A percentile compares a stretch with the other conserved stretches of the same genome.
Conservation (phyloP, 23 red algal species). For the Chondrus crispus region DNA sequence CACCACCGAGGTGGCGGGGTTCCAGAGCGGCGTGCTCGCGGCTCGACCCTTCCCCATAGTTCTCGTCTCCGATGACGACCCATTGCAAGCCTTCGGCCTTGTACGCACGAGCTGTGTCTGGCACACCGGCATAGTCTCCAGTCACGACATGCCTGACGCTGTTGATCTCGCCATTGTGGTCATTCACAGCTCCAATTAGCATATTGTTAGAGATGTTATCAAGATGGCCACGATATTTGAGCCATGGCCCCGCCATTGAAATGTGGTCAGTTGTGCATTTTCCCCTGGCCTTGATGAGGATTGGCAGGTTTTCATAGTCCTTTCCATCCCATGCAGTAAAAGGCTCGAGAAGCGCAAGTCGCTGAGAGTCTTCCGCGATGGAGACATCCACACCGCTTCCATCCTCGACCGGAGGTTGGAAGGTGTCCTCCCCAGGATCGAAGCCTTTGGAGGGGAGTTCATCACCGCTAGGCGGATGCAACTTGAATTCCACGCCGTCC, state of each 20-base stretch:
- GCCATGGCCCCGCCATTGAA: conserved; percentile 99
- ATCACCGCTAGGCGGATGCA: conserved; percentile 69
- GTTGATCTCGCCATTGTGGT: conserved; percentile 95
- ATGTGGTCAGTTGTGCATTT: conserved; percentile 99
- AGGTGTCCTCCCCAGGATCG: conserved; percentile 94
- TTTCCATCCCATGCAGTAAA: conserved; percentile 93
- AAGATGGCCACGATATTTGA: conserved; percentile 98
- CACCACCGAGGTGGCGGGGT: conserved; percentile 89
- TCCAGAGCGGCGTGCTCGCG: conserved; percentile 99
- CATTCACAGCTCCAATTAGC: conserved; percentile 97
- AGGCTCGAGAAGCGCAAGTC: conserved; percentile 83
- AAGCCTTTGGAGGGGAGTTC: conserved; percentile 90
- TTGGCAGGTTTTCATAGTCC: conserved; percentile 83
- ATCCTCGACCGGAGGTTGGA: conserved; percentile 86
- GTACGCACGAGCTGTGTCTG: conserved; percentile 93
- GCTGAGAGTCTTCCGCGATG: conserved; percentile 64
- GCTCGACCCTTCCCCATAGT: conserved; percentile 96
- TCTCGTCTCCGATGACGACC: conserved; percentile 98
- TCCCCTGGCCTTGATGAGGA: conserved; percentile 94
- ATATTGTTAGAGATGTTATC: conserved; percentile 99
- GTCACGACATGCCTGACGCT: conserved; percentile 81
- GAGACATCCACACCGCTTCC: conserved; percentile 36
- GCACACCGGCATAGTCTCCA: conserved; percentile 88
- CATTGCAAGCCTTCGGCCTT: conserved; percentile 84
- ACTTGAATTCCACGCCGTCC: conserved; percentile 82